Percentiles rank a stretch among this genome's conserved stretches.
Evolutionary conservation across 148 eudicot genomes (phyloP).

Genomic region (Amaranthus palmeri): DNA sequence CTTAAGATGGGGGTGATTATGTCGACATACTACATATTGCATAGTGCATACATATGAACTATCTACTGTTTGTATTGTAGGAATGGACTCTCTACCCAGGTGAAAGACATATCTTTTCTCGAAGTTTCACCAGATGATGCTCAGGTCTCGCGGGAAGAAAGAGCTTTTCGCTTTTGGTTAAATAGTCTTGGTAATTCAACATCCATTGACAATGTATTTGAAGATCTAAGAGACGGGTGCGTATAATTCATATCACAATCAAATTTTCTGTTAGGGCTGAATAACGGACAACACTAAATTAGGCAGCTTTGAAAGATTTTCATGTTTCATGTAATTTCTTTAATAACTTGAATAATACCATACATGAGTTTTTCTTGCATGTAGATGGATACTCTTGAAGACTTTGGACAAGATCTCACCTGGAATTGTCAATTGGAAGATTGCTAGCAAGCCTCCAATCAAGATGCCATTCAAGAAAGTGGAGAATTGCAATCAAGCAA

Average conservation of each 20-base stretch:
- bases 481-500: slow-evolving; percentile 97
- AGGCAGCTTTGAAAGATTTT: neutral
- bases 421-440: slow-evolving; percentile 92
- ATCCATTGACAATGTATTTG: slow-evolving; percentile 85
- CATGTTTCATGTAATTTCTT: neutral
- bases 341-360: neutral
- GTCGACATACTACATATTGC: no score
- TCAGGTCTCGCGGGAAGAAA: slow-evolving; percentile 86
- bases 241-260: slow-evolving; percentile 19
- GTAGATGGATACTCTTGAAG: slow-evolving; percentile 91
- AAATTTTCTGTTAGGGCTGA: neutral
- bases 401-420: slow-evolving; percentile 93
- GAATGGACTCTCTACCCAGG: slow-evolving; percentile 91
- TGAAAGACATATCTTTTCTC: slow-evolving; percentile 83
- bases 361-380: slow-evolving; percentile 10
- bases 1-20: neutral
- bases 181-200: slow-evolving; percentile 85
- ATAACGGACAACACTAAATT: neutral
- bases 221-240: slow-evolving; percentile 98
- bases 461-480: slow-evolving; percentile 98
- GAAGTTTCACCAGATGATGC: slow-evolving; percentile 76
- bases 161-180: slow-evolving; percentile 88
- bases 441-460: slow-evolving; percentile 91
- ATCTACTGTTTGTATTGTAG: slow-evolving; percentile 35
- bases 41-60: slow-evolving; percentile 5